These are phyloP conservation scores for Trichophyton mentagrophytes DNA, from an alignment of 2,329 filamentous ascomycete species.

Conservation along the genomic window DNA sequence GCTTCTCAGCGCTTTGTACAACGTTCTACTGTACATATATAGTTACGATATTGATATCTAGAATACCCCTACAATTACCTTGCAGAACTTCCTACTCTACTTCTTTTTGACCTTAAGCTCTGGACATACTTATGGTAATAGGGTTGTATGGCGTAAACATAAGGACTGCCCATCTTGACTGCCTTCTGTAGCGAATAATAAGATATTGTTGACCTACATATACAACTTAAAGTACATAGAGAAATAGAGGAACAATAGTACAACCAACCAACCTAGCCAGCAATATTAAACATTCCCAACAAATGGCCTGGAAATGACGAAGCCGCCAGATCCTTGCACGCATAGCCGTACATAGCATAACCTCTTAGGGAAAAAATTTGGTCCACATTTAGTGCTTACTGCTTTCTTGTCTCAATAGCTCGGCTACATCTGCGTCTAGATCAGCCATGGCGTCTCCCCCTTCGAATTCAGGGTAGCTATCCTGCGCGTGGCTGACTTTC, in stretches of 20 bases:
- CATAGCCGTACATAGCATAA: neutral
- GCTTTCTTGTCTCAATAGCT: constrained; percentile 41
- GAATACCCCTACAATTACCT: neutral
- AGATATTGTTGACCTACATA: neutral
- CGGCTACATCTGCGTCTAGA: constrained; percentile 49
- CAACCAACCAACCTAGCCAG: neutral
- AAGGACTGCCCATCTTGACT: neutral
- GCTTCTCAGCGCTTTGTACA: neutral
- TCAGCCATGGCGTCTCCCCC: constrained; percentile 43
- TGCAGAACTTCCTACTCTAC: neutral
- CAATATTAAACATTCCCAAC: neutral
- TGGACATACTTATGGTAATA: neutral
- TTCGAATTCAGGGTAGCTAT: constrained; percentile 34
- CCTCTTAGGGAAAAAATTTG: too few relatives aligned
- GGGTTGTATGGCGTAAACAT: neutral
- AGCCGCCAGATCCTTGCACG: neutral
- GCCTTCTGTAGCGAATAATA: neutral
- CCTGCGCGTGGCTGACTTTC: constrained; percentile 35
- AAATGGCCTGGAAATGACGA: neutral
- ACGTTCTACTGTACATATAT: neutral
- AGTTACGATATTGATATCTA: constrained; percentile 1
- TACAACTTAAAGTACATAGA: neutral
- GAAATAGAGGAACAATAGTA: neutral
- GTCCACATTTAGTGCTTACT: constrained; percentile 10
- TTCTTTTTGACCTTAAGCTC: neutral